Evolutionary conservation across 768 basidiomycete species (phyloP), one percentile per base, ranked within the genome.

Genomic region (Mycena venus): DNA sequence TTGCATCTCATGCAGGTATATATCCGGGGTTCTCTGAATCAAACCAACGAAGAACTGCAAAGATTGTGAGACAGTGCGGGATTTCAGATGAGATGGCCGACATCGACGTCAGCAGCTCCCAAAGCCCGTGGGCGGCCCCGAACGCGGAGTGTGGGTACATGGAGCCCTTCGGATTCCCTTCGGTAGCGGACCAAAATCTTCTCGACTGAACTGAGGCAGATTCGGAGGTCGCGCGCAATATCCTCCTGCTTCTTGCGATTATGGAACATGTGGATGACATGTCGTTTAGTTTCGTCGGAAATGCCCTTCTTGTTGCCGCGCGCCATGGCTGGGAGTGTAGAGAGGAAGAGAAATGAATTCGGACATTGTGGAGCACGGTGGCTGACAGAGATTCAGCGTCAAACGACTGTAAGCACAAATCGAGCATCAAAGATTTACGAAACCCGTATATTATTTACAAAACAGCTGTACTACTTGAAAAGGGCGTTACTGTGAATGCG

Each of bases 1-100:
- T 25, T 67, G 61, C 32, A 77, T 23, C 63, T 77, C 74, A 55
- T 69, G n/a, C 27, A 77, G 61, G 60, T 75, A 75, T 3, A 68
- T 49, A 44, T 77, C 71, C 9, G 64, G 36, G 7, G 51, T 66
- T 12, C 64, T 36, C 8, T 38, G 8, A 1, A 66, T 6, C 9
- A 66, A 42, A n/a, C 66, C 55, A 17, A 68, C 15, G 4, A 68
- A 3, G 14, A 56, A 67, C 65, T 56, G 27, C 4, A 31, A 40
- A 4, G 15, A 38, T 5, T 6, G 29, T 23, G 12, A 67, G 49
- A 3, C 4, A 2, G 34, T n/a, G 6, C 36, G 15, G 2, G 25
- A n/a, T 1, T 4, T 21, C 9, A 29, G 3, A 19, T 10, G 5
- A 9, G 42, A 32, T 31, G 15, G 1, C 65, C 58, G 10, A 56